Evolutionary conservation across 2,329 filamentous ascomycete species (phyloP).

Genomic region (Didymella pomorum): DNA sequence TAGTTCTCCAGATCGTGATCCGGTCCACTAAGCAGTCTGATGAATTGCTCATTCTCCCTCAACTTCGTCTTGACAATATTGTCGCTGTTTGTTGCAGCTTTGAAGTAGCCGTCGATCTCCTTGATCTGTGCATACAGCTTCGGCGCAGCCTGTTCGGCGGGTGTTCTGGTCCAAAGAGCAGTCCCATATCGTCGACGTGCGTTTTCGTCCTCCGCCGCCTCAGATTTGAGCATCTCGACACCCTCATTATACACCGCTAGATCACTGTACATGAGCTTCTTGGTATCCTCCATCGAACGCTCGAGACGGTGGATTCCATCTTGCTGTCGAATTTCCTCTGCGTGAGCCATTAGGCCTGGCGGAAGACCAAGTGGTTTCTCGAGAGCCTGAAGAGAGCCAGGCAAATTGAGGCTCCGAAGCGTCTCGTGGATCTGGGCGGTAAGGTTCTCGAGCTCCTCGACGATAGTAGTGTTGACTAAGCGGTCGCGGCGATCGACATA

Average conservation of each 20-base stretch:
- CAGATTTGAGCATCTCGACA: conserved; percentile 76
- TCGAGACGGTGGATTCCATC: conserved; percentile 82
- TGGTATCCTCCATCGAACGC: conserved; percentile 84
- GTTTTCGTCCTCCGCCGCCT: conserved; percentile 83
- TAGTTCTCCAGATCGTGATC: conserved; percentile 85
- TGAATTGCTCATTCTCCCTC: conserved; percentile 74
- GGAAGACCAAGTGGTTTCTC: conserved; percentile 94
- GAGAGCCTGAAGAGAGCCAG: conserved; percentile 89
- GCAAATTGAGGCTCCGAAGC: conserved; percentile 82
- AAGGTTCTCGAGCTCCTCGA: conserved; percentile 82
- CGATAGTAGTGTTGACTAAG: conserved; percentile 87
- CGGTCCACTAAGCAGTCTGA: conserved; percentile 78
- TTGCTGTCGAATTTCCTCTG: conserved; percentile 91
- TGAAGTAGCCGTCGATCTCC: conserved; percentile 89
- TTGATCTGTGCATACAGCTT: conserved; percentile 78
- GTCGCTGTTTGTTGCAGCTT: conserved; percentile 72
- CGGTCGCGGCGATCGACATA: conserved; percentile 92
- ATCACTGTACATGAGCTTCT: conserved; percentile 85
- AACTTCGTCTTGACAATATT: conserved; percentile 80
- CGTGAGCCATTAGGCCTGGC: conserved; percentile 83
- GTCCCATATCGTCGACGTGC: conserved; percentile 83
- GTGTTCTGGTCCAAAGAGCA: conserved; percentile 78
- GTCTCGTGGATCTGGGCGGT: conserved; percentile 81
- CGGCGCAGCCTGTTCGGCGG: conserved; percentile 72
- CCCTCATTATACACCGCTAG: conserved; percentile 83